Evolutionary conservation across 2,329 filamentous ascomycete species (phyloP).

Genomic region (Emergomyces pasteurianus): DNA sequence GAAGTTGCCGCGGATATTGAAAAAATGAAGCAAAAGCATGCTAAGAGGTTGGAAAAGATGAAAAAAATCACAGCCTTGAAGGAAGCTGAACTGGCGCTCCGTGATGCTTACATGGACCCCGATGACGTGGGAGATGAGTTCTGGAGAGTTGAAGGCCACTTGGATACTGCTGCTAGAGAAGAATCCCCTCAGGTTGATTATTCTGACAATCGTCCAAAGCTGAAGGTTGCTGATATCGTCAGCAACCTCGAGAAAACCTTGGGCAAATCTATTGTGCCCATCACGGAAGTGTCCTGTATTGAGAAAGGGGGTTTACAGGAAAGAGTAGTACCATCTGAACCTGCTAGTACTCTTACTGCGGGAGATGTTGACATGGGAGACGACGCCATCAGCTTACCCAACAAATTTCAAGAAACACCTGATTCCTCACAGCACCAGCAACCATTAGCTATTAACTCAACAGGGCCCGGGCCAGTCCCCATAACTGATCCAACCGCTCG

Average conservation of each 20-base stretch:
- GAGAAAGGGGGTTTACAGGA: constrained; percentile 68
- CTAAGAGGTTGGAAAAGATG: constrained; percentile 60
- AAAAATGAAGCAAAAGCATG: constrained; percentile 69
- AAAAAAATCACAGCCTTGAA: constrained; percentile 58
- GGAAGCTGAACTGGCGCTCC: constrained; percentile 63
- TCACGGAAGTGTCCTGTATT: constrained; percentile 56
- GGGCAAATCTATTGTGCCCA: constrained; percentile 53
- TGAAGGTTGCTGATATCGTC: constrained; percentile 57
- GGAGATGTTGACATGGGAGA: constrained; percentile 19
- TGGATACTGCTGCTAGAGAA: constrained; percentile 21
- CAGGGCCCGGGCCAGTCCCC: background rate
- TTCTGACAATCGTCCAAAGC: constrained; percentile 28
- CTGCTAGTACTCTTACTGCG: background rate
- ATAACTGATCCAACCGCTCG: background rate
- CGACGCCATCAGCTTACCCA: constrained; percentile 2
- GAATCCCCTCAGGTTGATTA: constrained; percentile 26
- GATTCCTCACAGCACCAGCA: background rate
- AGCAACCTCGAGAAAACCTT: constrained; percentile 59
- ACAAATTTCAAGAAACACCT: background rate
- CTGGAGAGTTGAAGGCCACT: constrained; percentile 51
- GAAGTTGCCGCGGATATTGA: constrained; percentile 72
- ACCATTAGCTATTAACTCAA: background rate
- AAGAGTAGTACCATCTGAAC: constrained; percentile 22
- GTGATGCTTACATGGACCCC: constrained; percentile 48
- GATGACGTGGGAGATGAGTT: constrained; percentile 45